Evolutionary conservation across 2,329 filamentous ascomycete genomes (phyloP).

Genomic region (Apiospora rasikravindrae): DNA sequence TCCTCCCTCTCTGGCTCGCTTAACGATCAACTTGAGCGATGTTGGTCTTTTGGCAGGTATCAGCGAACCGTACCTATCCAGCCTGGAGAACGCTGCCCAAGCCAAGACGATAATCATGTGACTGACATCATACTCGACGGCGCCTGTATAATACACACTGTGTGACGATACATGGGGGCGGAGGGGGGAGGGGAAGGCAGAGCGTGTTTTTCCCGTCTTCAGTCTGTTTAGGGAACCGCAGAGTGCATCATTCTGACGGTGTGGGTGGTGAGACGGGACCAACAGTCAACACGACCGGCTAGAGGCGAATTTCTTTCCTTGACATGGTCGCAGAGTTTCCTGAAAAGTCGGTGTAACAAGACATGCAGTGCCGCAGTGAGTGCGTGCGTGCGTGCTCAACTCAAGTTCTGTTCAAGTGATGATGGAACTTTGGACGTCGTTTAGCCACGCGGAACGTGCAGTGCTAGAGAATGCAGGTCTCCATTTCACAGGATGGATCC

Average conservation of each 20-base stretch:
- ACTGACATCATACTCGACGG: conserved; percentile 1
- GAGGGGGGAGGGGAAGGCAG: not conserved
- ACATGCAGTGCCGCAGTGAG: not conserved
- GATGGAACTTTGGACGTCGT: not conserved
- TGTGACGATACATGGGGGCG: not conserved
- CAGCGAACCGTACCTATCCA: not conserved
- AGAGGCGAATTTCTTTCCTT: conserved; percentile 13
- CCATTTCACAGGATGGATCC: not conserved
- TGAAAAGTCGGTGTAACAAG: conserved; percentile 15
- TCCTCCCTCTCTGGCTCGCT: not conserved
- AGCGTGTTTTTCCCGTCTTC: conserved; percentile 10
- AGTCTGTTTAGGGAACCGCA: not conserved
- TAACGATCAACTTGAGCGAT: not conserved
- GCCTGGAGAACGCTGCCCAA: not conserved
- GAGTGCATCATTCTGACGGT: conserved; percentile 13
- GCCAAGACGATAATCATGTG: conserved; percentile 6
- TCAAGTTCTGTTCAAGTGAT: not conserved
- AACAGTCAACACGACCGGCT: conserved; percentile 8
- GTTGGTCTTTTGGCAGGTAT: conserved; percentile 6
- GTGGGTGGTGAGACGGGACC: conserved; percentile 11
- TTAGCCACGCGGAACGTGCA: conserved; percentile 14
- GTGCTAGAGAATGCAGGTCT: conserved; percentile 5
- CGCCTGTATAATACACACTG: not conserved
- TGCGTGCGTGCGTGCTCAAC: not conserved
- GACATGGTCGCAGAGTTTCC: conserved; percentile 1